Evolutionary conservation across 78 protist species (phyloP).

Genomic region (Dictyostelium purpureum): DNA sequence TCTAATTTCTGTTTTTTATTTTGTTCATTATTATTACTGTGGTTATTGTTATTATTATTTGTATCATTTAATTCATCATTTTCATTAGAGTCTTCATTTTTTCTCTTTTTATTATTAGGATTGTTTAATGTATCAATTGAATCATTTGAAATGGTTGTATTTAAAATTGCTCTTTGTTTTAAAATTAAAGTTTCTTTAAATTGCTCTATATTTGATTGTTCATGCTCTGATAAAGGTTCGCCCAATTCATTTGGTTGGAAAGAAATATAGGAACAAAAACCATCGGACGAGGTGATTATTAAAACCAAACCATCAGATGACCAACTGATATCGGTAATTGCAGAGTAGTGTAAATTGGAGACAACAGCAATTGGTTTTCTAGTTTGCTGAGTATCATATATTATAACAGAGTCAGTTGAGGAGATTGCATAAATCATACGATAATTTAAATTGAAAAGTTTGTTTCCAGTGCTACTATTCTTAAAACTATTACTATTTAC

Average conservation of each 20-base stretch:
- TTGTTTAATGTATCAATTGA: neutral
- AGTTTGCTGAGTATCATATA: conserved; percentile 45
- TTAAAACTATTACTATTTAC: neutral
- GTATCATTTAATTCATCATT: neutral
- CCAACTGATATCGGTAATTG: conserved; percentile 68
- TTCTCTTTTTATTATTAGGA: neutral
- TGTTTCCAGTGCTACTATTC: neutral
- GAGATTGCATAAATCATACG: conserved; percentile 67
- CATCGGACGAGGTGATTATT: conserved; percentile 53
- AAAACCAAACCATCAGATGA: conserved; percentile 41
- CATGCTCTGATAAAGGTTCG: neutral
- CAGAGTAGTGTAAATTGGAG: conserved; percentile 60
- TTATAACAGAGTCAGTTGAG: conserved; percentile 17
- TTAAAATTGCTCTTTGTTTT: conserved; percentile 5
- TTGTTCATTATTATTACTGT: neutral
- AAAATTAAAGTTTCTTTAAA: conserved; percentile 6
- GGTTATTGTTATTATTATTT: neutral
- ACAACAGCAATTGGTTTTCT: conserved; percentile 14
- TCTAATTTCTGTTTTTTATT: conserved; percentile 5
- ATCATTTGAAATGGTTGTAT: neutral
- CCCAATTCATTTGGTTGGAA: conserved; percentile 38
- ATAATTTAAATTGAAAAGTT: neutral
- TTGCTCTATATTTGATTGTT: conserved; percentile 14
- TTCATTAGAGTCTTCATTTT: neutral
- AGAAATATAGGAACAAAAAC: conserved; percentile 63